Base-by-base conservation (phyloP, 768 basidiomycete genomes). In the Tephrocybe sp. region DNA sequence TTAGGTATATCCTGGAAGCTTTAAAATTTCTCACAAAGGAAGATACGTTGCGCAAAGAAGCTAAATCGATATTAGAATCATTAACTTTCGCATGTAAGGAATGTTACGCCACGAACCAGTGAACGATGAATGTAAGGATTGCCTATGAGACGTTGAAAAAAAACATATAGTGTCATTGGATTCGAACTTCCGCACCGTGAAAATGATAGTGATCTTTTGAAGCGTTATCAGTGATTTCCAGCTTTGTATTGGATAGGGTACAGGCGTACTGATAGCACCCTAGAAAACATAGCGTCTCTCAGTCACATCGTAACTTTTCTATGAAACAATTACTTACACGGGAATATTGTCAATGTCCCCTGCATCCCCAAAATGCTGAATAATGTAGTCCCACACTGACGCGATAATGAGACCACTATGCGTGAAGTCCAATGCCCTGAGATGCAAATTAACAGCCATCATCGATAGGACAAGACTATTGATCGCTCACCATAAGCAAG, bases 91-190 rank as follows among this genome's bases (percentile, higher is more conserved):
- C 16, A 14, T n/a, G n/a, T n/a, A 46, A 35, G 16, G 5, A 13
- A 13, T 41, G 35, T 33, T n/a, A 33, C 12, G 17, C 1, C 38
- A 49, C 63, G 34, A 39, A 66, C 63, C 58, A 61, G 43, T 68
- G 66, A 22, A 66, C 66, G 41, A 63, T 35, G 49, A 63, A 60
- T 0, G 67, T 68, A 40, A 65, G 58, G n/a, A 68, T 54, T 12
- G 62, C 65, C 60, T 61, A 33, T 32, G 1, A 42, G 13, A 23
- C 3, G 3, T n/a, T 51, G 16, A 36, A 16, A 17, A 11, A 8
- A 12, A 16, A 31, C 12, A 26, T 26, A n/a, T n/a, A n/a, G 8
- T 3, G 14, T 30, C 14, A 19, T 14, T 40, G 14, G 20, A 43
- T 10, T 3, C 19, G 14, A 45, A 23, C 3, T 12, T 1, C 45